A percentile compares a stretch with the other conserved stretches of the same genome.
These are phyloP conservation scores for Aureobasidium namibiae DNA, from an alignment of 2,329 filamentous ascomycete species.

Conservation along the genomic window DNA sequence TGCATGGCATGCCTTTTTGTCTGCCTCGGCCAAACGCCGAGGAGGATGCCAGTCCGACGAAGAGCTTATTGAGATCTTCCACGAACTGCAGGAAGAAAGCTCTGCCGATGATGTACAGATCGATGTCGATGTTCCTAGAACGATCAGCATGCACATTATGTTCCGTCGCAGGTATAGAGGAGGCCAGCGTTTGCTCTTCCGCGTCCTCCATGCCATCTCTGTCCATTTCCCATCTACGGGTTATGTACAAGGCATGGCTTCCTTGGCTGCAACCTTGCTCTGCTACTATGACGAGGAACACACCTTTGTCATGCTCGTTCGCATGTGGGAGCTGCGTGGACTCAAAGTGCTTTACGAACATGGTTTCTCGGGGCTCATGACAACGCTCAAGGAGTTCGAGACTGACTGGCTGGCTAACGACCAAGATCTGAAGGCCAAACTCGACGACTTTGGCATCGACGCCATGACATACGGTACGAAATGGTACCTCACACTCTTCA, in stretches of 20 bases:
- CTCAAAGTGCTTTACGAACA: constrained; percentile 75
- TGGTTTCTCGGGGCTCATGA: constrained; percentile 81
- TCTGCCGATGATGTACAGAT: constrained; percentile 94
- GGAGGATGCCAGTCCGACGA: constrained; percentile 55
- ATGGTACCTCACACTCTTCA: constrained; percentile 97
- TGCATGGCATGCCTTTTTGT: constrained; percentile 91
- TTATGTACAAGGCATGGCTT: constrained; percentile 97
- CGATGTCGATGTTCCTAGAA: constrained; percentile 90
- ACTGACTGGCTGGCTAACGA: constrained; percentile 69
- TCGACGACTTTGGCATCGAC: constrained; percentile 71
- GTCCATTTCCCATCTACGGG: constrained; percentile 86
- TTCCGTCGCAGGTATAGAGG: constrained; percentile 86
- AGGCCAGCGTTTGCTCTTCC: constrained; percentile 83
- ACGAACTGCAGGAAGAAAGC: constrained; percentile 61
- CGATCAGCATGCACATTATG: constrained; percentile 95
- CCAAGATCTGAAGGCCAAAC: constrained; percentile 47
- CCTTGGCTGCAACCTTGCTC: constrained; percentile 80
- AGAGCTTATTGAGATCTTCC: constrained; percentile 62
- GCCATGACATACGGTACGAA: constrained; percentile 90
- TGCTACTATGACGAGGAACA: constrained; percentile 96
- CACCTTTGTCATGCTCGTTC: constrained; percentile 92
- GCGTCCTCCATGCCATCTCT: constrained; percentile 84
- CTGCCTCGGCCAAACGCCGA: constrained; percentile 61
- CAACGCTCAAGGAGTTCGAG: constrained; percentile 77
- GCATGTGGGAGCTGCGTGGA: constrained; percentile 83